Conservation (phyloP, 371 early-diverging fungal genomes). For the Rhizomucor pusillus region DNA sequence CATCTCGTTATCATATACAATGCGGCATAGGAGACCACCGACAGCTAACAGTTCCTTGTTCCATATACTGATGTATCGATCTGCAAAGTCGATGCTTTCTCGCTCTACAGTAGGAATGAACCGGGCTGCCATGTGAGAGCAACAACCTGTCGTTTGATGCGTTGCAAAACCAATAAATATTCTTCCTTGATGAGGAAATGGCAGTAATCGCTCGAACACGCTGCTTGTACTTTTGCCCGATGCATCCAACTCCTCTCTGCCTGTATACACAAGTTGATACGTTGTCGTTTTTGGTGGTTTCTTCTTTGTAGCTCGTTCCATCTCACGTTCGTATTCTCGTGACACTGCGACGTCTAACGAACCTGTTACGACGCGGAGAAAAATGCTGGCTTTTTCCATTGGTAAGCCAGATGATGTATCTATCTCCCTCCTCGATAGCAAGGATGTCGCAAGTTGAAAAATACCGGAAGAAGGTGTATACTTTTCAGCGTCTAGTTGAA, state of each 20-base stretch:
- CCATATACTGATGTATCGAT: constrained; percentile 77
- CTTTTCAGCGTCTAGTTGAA: constrained; percentile 74
- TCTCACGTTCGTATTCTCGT: constrained; percentile 62
- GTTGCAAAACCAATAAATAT: constrained; percentile 92
- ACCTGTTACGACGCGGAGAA: constrained; percentile 71
- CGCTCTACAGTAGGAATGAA: constrained; percentile 92
- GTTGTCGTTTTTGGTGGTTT: constrained; percentile 74
- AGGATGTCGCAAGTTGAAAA: constrained; percentile 17
- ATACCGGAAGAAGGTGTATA: constrained; percentile 30
- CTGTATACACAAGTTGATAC: constrained; percentile 72
- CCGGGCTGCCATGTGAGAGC: constrained; percentile 79
- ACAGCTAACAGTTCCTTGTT: constrained; percentile 80
- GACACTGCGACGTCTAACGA: constrained; percentile 56
- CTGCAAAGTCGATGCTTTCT: constrained; percentile 91
- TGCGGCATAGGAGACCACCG: constrained; percentile 70
- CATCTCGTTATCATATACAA: constrained; percentile 82
- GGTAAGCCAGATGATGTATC: constrained; percentile 19
- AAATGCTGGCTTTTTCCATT: constrained; percentile 59
- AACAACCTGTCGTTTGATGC: constrained; percentile 89
- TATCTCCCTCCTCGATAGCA: constrained; percentile 15
- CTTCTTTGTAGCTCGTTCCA: constrained; percentile 92
- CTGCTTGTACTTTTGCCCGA: constrained; percentile 45
- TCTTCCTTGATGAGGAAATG: constrained; percentile 77
- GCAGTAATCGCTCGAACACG: constrained; percentile 72
- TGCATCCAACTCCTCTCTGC: constrained; percentile 75